phyloP scores from a whole-genome alignment of 768 basidiomycete genomes.

The Mycena haematopus region DNA sequence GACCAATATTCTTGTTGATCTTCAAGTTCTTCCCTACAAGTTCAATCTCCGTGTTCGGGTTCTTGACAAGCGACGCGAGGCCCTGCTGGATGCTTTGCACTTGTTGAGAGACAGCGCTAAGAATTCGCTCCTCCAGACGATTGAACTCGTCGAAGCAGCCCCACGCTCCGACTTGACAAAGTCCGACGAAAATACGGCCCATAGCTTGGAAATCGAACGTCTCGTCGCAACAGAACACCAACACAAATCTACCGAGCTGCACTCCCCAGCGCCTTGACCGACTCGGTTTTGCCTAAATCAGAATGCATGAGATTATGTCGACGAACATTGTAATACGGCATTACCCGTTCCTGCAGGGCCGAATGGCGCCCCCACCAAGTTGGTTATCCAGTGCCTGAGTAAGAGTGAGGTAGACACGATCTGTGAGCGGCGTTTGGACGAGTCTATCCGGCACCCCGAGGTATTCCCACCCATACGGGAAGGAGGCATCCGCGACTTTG shows the following conservation, averaged over 20 bases:
- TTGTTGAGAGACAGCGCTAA: slow-evolving; percentile 98
- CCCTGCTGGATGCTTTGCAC: slow-evolving; percentile 99
- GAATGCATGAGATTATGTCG: slow-evolving; percentile 20
- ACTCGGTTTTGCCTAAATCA: slow-evolving; percentile 91
- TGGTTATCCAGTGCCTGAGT: slow-evolving; percentile 96
- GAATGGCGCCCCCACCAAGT: slow-evolving; percentile 95
- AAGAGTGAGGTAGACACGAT: slow-evolving; percentile 94
- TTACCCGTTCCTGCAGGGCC: slow-evolving; percentile 97
- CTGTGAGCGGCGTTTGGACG: slow-evolving; percentile 97
- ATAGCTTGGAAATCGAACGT: slow-evolving; percentile 99
- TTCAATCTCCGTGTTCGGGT: slow-evolving; percentile 91
- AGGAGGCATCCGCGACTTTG: slow-evolving; percentile 87
- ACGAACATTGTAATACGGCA: slow-evolving; percentile 24
- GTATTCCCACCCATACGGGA: slow-evolving; percentile 99
- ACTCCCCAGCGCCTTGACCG: slow-evolving; percentile 98
- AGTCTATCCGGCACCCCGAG: slow-evolving; percentile 95
- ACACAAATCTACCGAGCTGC: slow-evolving; percentile 96
- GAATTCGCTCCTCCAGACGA: slow-evolving; percentile 95
- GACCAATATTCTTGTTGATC: slow-evolving; percentile 93
- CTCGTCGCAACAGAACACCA: slow-evolving; percentile 99
- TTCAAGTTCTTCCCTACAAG: slow-evolving; percentile 93
- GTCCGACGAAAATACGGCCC: slow-evolving; percentile 98
- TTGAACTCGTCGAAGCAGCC: slow-evolving; percentile 99
- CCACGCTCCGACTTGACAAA: slow-evolving; percentile 99
- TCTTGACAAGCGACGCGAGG: slow-evolving; percentile 78